phyloP scores from a whole-genome alignment of 2,329 filamentous ascomycete species.

The Botrytis hyacinthi region DNA sequence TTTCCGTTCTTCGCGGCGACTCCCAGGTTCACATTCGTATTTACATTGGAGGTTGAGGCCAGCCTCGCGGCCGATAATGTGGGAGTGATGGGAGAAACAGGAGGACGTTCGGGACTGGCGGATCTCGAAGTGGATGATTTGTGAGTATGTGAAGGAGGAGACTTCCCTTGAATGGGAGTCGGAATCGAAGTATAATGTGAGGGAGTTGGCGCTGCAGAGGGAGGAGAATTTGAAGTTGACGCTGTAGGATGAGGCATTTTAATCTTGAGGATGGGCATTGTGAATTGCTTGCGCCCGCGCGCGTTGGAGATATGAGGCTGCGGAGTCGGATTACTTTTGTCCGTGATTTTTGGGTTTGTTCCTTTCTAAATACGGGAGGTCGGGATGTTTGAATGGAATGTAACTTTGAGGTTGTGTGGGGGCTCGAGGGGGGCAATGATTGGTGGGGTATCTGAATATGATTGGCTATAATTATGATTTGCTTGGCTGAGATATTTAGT shows the following conservation, averaged over 20 bases:
- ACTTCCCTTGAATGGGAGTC: neutral
- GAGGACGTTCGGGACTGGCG: conserved; percentile 34
- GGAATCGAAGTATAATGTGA: neutral
- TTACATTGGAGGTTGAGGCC: conserved; percentile 17
- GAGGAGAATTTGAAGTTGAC: conserved; percentile 12
- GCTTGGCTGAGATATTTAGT: neutral
- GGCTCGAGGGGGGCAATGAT: neutral
- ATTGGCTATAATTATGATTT: neutral
- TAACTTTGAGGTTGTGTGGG: neutral
- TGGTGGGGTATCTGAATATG: neutral
- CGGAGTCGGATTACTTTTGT: conserved; percentile 14
- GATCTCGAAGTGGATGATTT: conserved; percentile 21
- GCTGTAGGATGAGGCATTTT: conserved; percentile 15
- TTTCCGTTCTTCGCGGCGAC: neutral
- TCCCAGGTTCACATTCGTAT: neutral
- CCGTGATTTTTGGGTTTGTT: conserved; percentile 2
- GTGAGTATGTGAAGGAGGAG: neutral
- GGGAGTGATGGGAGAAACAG: conserved; percentile 38
- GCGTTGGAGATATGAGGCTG: neutral
- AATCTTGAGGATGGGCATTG: conserved; percentile 20
- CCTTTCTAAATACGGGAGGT: conserved; percentile 6
- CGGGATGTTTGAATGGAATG: conserved; percentile 7
- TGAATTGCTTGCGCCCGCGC: conserved; percentile 2
- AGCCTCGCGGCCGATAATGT: conserved; percentile 29
- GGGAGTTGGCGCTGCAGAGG: neutral